A percentile compares a stretch with the other conserved stretches of the same genome.
Evolutionary conservation across 2,329 filamentous ascomycete species (phyloP).

Genomic region (Annulohypoxylon truncatum): DNA sequence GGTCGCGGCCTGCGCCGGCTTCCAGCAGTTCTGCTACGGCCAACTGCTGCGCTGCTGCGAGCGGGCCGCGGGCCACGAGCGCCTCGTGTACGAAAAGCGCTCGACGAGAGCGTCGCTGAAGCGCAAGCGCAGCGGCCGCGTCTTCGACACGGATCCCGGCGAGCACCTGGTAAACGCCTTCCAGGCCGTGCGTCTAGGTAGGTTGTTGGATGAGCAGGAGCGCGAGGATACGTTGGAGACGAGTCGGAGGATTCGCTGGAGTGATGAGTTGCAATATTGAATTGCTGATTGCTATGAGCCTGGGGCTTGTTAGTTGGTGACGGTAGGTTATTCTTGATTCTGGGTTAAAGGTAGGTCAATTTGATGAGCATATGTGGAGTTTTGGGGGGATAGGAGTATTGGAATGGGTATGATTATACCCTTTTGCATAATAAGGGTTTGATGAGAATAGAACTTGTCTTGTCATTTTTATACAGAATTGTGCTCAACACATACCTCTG

Average conservation of each 20-base stretch:
- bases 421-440: no score
- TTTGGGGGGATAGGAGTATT: background rate
- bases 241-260: conserved; percentile 27
- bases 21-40: conserved; percentile 20
- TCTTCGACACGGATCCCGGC: conserved; percentile 14
- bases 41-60: conserved; percentile 1
- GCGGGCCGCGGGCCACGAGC: conserved; percentile 9
- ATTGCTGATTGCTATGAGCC: background rate
- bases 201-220: background rate
- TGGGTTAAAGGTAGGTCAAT: background rate
- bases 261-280: conserved; percentile 15
- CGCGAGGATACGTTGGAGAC: background rate
- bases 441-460: no score
- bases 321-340: background rate
- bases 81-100: conserved; percentile 12
- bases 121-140: background rate
- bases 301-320: conserved; percentile 2
- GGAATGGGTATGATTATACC: background rate
- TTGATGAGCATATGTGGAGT: background rate
- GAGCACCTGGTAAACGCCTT: conserved; percentile 25
- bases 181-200: conserved; percentile 16
- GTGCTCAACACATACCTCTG: no score
- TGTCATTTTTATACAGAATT: no score
- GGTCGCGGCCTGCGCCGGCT: background rate
- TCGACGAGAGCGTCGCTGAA: background rate